Evolutionary conservation across 2,329 filamentous ascomycete species (phyloP), one percentile per base, ranked within the genome.

Genomic region (Phialophora chinensis): DNA sequence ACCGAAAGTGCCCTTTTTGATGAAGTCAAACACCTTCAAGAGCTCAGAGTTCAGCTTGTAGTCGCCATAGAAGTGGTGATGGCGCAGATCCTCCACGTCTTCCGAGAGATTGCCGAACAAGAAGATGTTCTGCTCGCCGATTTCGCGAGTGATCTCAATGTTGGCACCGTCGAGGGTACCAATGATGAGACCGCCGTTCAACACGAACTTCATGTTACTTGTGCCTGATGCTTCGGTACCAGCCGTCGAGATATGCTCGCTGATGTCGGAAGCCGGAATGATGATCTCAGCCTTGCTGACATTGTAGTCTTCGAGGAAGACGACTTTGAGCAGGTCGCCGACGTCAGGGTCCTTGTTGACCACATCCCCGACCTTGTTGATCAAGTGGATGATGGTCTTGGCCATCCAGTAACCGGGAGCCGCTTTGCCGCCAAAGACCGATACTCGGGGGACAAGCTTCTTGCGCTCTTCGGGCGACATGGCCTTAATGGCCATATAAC

Each of bases 351-450:
- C 95, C 49, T 91, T 91, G 83, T 99, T 99, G 73, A 99, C 90
- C 2, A 98, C 91, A 17, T 88, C 82, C 3, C 92, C 93, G 29
- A 98, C 95, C 68, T 89, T 90, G 82, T 97, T 98, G 83, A 99
- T 89, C 65, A 99, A 86, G 77, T 98, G 94, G 74, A 99, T 99
- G 72, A 97, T 93, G 49, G 95, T 96, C 87, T 99, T 99, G 44
- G 95, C 95, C 95, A 98, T 99, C 95, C 95, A 99, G 84, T 99
- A 99, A 17, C 95, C 95, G 0, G 95, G 95, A 1, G 95, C 95
- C 29, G 95, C 95, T 82, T 99, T 99, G 74, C 95, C 95, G 76
- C 95, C 95, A 77, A 99, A 98, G 78, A 99, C 96, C 65, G 91
- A 95, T 10, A 98, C 95, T 60, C 94, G 90, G 17, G 93, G 92